phyloP scores from a whole-genome alignment of 2,329 filamentous ascomycete species.

The Tolypocladium amazonense region DNA sequence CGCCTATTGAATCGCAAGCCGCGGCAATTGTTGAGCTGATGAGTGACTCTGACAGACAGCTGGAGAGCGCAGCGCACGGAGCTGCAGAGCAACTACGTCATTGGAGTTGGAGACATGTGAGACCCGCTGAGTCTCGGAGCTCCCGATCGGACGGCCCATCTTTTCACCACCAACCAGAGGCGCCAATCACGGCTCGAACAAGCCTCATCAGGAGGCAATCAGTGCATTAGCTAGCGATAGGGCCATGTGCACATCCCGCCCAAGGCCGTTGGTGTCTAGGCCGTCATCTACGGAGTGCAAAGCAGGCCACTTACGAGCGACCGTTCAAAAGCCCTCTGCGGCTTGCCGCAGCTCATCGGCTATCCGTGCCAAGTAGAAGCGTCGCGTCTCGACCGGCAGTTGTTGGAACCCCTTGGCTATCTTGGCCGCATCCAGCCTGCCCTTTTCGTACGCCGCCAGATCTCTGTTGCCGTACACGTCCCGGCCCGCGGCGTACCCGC shows the following conservation, averaged over 20 bases:
- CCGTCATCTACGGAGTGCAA: neutral
- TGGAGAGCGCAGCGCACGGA: neutral
- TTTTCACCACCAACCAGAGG: neutral
- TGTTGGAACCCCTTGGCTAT: conserved; percentile 54
- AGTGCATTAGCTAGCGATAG: neutral
- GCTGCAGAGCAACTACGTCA: neutral
- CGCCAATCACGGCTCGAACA: neutral
- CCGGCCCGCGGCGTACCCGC: conserved; percentile 59
- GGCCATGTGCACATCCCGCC: neutral
- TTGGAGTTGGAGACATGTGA: neutral
- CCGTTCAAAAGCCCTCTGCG: conserved; percentile 6
- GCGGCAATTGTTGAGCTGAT: neutral
- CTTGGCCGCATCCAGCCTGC: conserved; percentile 58
- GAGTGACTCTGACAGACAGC: neutral
- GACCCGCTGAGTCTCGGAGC: neutral
- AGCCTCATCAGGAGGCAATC: neutral
- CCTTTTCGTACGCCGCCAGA: conserved; percentile 74
- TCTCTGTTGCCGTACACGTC: conserved; percentile 88
- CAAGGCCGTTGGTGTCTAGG: neutral
- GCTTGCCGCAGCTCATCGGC: conserved; percentile 49
- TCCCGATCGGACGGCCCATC: neutral
- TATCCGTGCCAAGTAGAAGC: conserved; percentile 66
- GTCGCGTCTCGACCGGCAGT: conserved; percentile 54
- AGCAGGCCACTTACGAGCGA: neutral
- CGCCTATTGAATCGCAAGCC: neutral